A percentile compares a stretch with the other conserved stretches of the same genome.
Evolutionary conservation across 345 rosid species (phyloP).

Genomic region (Populus tremula): DNA sequence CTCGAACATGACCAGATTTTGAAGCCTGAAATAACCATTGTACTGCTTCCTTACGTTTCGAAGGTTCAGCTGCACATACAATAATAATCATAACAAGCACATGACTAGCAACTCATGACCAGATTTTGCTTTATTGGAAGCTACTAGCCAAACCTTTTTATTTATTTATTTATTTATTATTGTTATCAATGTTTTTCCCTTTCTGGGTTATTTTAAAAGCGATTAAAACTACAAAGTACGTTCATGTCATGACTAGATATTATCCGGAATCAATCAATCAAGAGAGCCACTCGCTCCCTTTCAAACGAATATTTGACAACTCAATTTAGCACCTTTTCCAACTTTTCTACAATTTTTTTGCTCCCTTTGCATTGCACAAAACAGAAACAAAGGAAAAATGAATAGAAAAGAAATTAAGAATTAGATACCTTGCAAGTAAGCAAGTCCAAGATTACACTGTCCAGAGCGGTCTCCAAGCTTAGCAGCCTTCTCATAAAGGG

Average conservation of each 20-base stretch:
- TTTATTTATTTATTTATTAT: no score
- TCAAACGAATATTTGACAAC: no score
- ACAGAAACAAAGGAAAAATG: neutral
- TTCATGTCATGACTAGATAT: neutral
- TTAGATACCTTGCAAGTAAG: constrained; percentile 65
- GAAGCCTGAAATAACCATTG: constrained; percentile 68
- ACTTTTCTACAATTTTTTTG: neutral
- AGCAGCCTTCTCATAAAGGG: constrained; percentile 66
- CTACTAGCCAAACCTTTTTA: neutral
- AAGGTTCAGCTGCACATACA: constrained; percentile 59
- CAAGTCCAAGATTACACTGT: constrained; percentile 79
- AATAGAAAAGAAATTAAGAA: neutral
- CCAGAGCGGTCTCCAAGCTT: constrained; percentile 71
- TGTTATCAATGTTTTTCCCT: neutral
- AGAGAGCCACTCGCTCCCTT: no score
- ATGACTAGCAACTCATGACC: neutral
- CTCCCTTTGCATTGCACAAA: neutral
- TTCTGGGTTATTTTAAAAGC: neutral
- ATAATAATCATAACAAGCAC: neutral
- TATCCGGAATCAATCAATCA: no score
- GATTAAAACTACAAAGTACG: neutral
- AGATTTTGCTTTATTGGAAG: neutral
- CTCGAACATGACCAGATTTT: constrained; percentile 58
- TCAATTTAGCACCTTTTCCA: neutral
- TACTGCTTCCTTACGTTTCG: constrained; percentile 54